These are phyloP conservation scores for Cenchrus purpureus DNA, from an alignment of 176 grass and related monocot genomes.

Conservation along the genomic window DNA sequence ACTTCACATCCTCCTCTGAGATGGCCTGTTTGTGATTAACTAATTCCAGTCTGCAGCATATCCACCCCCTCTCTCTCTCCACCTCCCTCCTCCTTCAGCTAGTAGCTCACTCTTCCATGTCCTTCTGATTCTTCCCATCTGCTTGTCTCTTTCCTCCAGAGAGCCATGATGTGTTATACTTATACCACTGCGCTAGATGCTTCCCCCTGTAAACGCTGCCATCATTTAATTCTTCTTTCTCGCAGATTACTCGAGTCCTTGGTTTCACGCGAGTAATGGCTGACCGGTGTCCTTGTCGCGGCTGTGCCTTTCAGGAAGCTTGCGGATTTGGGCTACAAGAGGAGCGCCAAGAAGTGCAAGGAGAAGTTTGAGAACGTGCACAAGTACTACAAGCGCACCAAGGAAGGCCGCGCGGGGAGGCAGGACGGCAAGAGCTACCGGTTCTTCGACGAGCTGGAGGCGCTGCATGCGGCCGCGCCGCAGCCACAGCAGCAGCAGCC, in stretches of 20 bases:
- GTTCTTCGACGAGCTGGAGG: slow-evolving; percentile 83
- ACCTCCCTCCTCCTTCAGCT: neutral
- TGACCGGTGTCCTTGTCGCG: slow-evolving; percentile 39
- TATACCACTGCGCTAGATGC: slow-evolving; percentile 46
- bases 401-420: slow-evolving; percentile 81
- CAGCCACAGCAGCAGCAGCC: neutral
- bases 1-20: slow-evolving; percentile 26
- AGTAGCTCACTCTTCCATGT: slow-evolving; percentile 22
- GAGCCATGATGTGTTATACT: slow-evolving; percentile 20
- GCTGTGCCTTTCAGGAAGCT: slow-evolving; percentile 70
- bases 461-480: slow-evolving; percentile 52
- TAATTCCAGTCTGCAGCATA: slow-evolving; percentile 30
- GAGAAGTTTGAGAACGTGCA: slow-evolving; percentile 99
- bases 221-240: slow-evolving; percentile 37
- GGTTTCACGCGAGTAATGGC: slow-evolving; percentile 37
- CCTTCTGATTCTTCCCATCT: slow-evolving; percentile 48
- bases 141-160: slow-evolving; percentile 56
- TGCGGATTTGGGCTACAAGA: slow-evolving; percentile 81
- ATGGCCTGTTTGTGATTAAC: slow-evolving; percentile 48
- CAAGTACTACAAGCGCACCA: slow-evolving; percentile 99
- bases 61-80: neutral
- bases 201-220: slow-evolving; percentile 56
- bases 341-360: slow-evolving; percentile 92
- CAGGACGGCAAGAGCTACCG: slow-evolving; percentile 99
- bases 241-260: slow-evolving; percentile 39